Base-by-base conservation (phyloP, 2,329 filamentous ascomycete genomes). In the Alternaria rosae region DNA sequence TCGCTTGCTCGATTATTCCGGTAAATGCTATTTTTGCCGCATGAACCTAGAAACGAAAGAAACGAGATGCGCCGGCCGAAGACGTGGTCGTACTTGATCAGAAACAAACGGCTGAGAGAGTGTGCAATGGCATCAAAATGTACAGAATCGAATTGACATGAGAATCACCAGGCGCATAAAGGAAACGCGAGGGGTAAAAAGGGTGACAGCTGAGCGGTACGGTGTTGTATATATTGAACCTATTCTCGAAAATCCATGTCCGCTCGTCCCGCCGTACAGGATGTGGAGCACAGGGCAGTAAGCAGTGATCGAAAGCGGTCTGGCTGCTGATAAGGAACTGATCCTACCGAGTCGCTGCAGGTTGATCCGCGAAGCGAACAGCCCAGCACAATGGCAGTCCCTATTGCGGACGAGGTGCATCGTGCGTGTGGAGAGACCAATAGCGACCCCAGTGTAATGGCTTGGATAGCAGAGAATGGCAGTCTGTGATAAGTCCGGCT, bases 271-370 rank as follows among this genome's bases (percentile, higher is more conserved):
- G 70, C 66, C 61, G 59, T 59, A 64, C 58, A 67, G 67, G 59
- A 67, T 70, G 68, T 61, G 68, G 67, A 70, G 73, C 70, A 67
- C 64, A 57, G 68, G 65, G 42, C 70, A 69, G 66, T 65, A 59
- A 23, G 47, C 35, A 38, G 35, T 38, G 35, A 38, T 64, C 68
- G 67, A 65, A 64, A 64, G 61, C 69, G 68, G 66, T 64, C 64
- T 70, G 60, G 67, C 54, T 62, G 52, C 69, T 70, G 76, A 78
- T 78, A 78, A 78, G 76, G 60, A 72, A 64, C 65, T 71, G 48
- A 32, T 57, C 50, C 57, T 64, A 66, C 65, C 56, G 64, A 59
- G 53, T 45, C 57, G 57, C 59, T 63, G 66, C 60, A 62, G 61
- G 59, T 51, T 70, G 57, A 66, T 64, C 59, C 59, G 61, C 54